These are phyloP conservation scores for Nakazawaea anatomiae DNA, from an alignment of 805 yeast genomes.

Conservation along the genomic window DNA sequence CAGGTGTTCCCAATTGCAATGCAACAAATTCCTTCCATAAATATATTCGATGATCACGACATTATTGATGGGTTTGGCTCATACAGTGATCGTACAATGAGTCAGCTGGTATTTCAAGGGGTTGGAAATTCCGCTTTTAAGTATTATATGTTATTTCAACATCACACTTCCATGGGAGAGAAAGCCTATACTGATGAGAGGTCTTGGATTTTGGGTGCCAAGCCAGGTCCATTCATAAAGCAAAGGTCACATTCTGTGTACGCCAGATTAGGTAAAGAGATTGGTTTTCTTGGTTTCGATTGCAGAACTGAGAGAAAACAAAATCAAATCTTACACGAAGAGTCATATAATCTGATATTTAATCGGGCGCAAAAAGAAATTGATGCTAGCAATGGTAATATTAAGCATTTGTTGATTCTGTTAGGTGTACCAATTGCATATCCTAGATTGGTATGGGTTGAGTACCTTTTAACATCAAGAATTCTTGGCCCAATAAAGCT, in stretches of 20 bases:
- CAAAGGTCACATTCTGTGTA: conserved; percentile 64
- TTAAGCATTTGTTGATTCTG: conserved; percentile 75
- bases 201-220: conserved; percentile 57
- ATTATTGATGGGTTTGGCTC: conserved; percentile 96
- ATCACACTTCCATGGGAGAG: conserved; percentile 54
- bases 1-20: conserved; percentile 64
- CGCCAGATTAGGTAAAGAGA: conserved; percentile 66
- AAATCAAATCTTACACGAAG: conserved; percentile 44
- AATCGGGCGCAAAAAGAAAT: conserved; percentile 54
- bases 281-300: conserved; percentile 76
- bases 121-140: conserved; percentile 78
- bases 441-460: conserved; percentile 91
- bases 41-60: conserved; percentile 92
- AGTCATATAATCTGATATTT: conserved; percentile 59
- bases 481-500: conserved; percentile 59
- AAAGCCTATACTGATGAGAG: conserved; percentile 33
- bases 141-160: conserved; percentile 90
- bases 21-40: conserved; percentile 79
- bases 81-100: conserved; percentile 72
- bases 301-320: conserved; percentile 87
- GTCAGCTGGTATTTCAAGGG: conserved; percentile 55
- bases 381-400: conserved; percentile 37
- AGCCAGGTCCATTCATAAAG: conserved; percentile 63
- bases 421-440: conserved; percentile 94
- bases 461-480: conserved; percentile 60